phyloP scores from a whole-genome alignment of 257 asterid species.

The Penstemon eatonii region DNA sequence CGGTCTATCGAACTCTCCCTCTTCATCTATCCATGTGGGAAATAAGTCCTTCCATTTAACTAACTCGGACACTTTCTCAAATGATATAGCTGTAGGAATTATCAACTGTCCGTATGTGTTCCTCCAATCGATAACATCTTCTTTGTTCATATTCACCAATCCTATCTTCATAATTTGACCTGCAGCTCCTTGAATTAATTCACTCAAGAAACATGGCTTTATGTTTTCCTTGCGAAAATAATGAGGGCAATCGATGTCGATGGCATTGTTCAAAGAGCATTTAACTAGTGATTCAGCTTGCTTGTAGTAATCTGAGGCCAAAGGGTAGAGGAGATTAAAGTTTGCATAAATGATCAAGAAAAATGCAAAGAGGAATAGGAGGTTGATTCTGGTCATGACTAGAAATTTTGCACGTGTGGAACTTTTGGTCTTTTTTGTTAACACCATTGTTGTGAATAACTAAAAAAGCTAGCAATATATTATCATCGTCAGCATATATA shows the following conservation, averaged over 20 bases:
- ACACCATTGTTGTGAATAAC: too few relatives aligned
- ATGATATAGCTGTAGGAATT: constrained; percentile 18
- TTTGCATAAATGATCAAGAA: constrained; percentile 52
- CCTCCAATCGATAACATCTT: constrained; percentile 61
- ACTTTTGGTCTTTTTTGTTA: too few relatives aligned
- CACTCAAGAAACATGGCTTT: constrained; percentile 58
- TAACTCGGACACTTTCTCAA: constrained; percentile 48
- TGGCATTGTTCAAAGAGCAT: constrained; percentile 66
- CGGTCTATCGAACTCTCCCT: constrained; percentile 72
- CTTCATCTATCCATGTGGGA: constrained; percentile 96
- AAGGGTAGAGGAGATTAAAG: constrained; percentile 51
- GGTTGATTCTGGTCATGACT: too few relatives aligned
- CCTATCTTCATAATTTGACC: constrained; percentile 53
- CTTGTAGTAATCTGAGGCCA: constrained; percentile 44
- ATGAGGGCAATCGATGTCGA: constrained; percentile 38
- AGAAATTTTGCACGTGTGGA: too few relatives aligned
- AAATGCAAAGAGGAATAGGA: background rate
- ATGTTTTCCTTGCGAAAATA: constrained; percentile 1
- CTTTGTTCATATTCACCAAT: constrained; percentile 71
- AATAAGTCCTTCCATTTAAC: constrained; percentile 71
- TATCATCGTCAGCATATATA: too few relatives aligned
- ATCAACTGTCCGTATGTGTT: constrained; percentile 28
- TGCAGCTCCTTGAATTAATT: constrained; percentile 7
- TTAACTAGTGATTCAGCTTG: constrained; percentile 45
- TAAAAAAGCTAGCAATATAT: too few relatives aligned